Percentiles rank a stretch among this genome's conserved stretches.
These are phyloP conservation scores for Tuber brumale DNA, from an alignment of 495 filamentous ascomycete species.

Conservation along the genomic window DNA sequence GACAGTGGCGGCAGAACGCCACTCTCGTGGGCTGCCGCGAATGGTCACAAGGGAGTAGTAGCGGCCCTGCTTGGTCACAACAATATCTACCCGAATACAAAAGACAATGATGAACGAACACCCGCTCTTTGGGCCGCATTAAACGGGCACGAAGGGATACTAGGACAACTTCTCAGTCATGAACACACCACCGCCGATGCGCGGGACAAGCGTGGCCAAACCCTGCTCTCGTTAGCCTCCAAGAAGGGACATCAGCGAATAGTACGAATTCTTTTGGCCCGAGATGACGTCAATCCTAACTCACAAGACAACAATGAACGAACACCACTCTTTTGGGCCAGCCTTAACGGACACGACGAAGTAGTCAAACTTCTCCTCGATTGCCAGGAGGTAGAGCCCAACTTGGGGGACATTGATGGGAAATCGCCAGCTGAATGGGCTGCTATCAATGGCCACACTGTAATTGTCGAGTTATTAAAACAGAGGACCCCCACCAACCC, in stretches of 20 bases:
- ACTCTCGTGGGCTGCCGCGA: slow-evolving; percentile 14
- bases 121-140: slow-evolving; percentile 15
- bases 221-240: not conserved
- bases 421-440: not conserved
- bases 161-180: not conserved
- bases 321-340: not conserved
- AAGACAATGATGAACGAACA: slow-evolving; percentile 13
- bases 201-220: not conserved
- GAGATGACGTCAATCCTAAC: not conserved
- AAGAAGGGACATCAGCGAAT: not conserved
- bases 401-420: not conserved
- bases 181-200: not conserved
- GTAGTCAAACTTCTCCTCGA: not conserved
- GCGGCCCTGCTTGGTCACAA: slow-evolving; percentile 10
- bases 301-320: not conserved
- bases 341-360: not conserved
- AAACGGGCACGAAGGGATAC: not conserved
- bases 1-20: slow-evolving; percentile 11
- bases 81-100: not conserved
- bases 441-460: not conserved
- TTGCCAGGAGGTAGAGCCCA: not conserved
- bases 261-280: not conserved
- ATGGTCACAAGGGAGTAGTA: slow-evolving; percentile 16
- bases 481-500: not conserved
- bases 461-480: not conserved